Evolutionary conservation across 805 yeast genomes (phyloP).

Genomic region (Lipomyces kockii): DNA sequence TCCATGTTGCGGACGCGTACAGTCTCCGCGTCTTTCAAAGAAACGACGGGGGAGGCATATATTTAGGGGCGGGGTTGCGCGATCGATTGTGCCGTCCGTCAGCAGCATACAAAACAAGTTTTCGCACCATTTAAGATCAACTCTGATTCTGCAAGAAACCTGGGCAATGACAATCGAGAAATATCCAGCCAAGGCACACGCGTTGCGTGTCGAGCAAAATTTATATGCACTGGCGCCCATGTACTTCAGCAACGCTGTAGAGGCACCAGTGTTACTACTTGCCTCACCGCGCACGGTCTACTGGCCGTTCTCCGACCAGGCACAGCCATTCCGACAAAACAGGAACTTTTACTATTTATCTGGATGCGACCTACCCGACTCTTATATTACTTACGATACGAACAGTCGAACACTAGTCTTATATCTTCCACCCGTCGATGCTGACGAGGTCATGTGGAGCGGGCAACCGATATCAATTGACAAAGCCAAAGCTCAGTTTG

Average conservation of each 20-base stretch:
- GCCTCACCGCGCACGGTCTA: conserved; percentile 49
- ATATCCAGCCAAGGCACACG: conserved; percentile 80
- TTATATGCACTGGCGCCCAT: conserved; percentile 9
- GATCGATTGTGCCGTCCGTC: too few species aligned
- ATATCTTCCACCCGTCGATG: conserved; percentile 81
- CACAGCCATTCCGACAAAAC: conserved; percentile 81
- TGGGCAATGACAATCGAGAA: conserved; percentile 45
- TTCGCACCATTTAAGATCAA: not conserved
- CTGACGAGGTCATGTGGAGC: conserved; percentile 95
- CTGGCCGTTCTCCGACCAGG: conserved; percentile 62
- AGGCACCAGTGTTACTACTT: conserved; percentile 33
- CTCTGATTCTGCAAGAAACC: not conserved
- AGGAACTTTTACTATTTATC: conserved; percentile 86
- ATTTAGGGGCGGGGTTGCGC: too few species aligned
- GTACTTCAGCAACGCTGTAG: conserved; percentile 36
- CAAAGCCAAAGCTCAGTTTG: conserved; percentile 67
- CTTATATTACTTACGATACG: conserved; percentile 65
- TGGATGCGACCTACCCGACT: conserved; percentile 82
- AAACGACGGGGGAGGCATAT: too few species aligned
- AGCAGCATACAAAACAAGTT: too few species aligned
- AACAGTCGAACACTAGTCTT: conserved; percentile 62
- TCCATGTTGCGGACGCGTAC: not conserved
- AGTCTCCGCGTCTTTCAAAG: too few species aligned
- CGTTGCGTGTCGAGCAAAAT: conserved; percentile 40
- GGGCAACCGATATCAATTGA: conserved; percentile 77